Percentiles rank a stretch among this genome's conserved stretches.
These are phyloP conservation scores for Rhynchospora pubera DNA, from an alignment of 176 grass and related monocot genomes.

Conservation along the genomic window DNA sequence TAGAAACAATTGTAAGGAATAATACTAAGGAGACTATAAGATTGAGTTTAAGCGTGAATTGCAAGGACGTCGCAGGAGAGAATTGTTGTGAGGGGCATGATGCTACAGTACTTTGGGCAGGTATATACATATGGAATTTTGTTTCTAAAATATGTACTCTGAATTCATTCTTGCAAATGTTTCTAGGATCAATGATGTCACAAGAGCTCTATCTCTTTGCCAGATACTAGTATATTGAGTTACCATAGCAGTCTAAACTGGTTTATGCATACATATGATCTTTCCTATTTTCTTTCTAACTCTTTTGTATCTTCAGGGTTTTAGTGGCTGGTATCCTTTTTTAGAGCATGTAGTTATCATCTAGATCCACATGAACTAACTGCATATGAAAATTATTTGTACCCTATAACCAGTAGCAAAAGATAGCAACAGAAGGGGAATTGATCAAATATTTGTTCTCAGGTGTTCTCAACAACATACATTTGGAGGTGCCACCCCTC, in stretches of 20 bases:
- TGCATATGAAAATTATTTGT: neutral
- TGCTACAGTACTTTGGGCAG: constrained; percentile 80
- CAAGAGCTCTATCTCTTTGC: too few species aligned
- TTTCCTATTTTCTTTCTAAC: too few species aligned
- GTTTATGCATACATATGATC: too few species aligned
- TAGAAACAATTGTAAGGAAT: constrained; percentile 79
- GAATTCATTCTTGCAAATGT: too few species aligned
- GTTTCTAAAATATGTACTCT: neutral
- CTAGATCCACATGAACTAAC: neutral
- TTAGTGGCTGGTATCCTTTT: neutral
- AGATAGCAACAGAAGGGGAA: too few species aligned
- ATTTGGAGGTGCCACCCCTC: constrained; percentile 73
- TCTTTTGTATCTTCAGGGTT: neutral
- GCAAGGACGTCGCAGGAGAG: constrained; percentile 86
- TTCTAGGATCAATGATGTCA: too few species aligned
- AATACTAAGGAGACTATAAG: constrained; percentile 88
- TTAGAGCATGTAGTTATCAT: neutral
- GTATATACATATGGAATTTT: constrained; percentile 26
- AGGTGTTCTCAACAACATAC: constrained; percentile 78
- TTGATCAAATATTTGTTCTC: constrained; percentile 6
- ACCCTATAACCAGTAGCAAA: neutral
- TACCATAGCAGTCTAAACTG: too few species aligned
- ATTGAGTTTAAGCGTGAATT: constrained; percentile 78
- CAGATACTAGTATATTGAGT: too few species aligned
- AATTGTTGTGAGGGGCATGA: constrained; percentile 80